Evolutionary conservation across 306 rosid species (phyloP), one percentile per base, ranked within the genome.

Genomic region (Acmispon strigosus): DNA sequence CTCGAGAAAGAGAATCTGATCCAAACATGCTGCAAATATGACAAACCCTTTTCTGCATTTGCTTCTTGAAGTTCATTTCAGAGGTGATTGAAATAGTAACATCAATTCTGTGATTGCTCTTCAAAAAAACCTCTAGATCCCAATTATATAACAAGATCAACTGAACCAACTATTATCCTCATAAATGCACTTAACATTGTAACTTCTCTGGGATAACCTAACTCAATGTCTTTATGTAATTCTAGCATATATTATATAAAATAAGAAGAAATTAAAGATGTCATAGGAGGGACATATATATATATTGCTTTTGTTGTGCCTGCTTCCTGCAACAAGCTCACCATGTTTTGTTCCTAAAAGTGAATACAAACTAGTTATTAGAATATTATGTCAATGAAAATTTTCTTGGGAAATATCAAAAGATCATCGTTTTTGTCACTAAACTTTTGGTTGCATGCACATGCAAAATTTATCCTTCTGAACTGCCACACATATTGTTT

Each of bases 381-480:
- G 41, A 54, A 42, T 19, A 49, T 16, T 20, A 53, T 29, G 41
- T 73, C 66, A 43, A 56, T 45, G 34, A 56, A 72, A 56, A 27
- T 65, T 45, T 59, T 67, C 56, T 44, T 43, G 1, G 78, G 74
- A 24, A 58, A 73, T 41, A 61, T 64, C 43, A 57, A 78, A 65
- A 72, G 56, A 63, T 29, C 52, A 41, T 66, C 41, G 49, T 57
- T 66, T 62, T 55, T 29, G 14, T 6, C 47, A 32, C 8, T 18
- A 69, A 56, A 37, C 16, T 72, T 56, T 56, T 56, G 41, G 74
- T 55, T 63, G 82, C 74, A 50, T 66, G 52, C 78, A 78, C 70
- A 69, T 66, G 78, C 70, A 49, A 19, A 47, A 9, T 53, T 69
- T 62, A 58, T 24, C 32, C 10, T 14, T 51, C 20, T 39, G 20